These are phyloP conservation scores for Limtongia smithiae DNA, from an alignment of 805 yeast genomes.

Conservation along the genomic window DNA sequence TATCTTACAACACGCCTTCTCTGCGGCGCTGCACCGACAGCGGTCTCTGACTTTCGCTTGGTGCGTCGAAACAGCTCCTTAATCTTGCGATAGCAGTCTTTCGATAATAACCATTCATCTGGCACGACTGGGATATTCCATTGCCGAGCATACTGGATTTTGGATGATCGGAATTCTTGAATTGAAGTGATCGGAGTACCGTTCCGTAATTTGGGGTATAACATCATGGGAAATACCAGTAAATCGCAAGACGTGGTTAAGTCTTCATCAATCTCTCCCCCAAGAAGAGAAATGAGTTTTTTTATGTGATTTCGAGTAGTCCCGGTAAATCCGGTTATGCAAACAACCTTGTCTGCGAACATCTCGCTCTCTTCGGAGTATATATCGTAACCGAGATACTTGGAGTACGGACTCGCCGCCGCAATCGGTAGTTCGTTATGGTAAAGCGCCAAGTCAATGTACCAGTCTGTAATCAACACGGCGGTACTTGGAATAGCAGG, in stretches of 20 bases:
- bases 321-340: conserved; percentile 74
- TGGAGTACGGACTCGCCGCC: conserved; percentile 6
- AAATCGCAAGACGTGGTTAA: conserved; percentile 53
- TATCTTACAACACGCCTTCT: background rate
- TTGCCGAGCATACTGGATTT: conserved; percentile 34
- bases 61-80: background rate
- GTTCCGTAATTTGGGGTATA: conserved; percentile 6
- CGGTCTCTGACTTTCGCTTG: background rate
- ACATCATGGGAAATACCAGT: conserved; percentile 40
- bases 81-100: background rate
- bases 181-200: conserved; percentile 2
- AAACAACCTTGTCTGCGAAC: conserved; percentile 39
- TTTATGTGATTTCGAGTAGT: conserved; percentile 68
- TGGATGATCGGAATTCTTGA: conserved; percentile 29
- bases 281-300: conserved; percentile 55
- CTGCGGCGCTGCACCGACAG: background rate
- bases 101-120: conserved; percentile 37
- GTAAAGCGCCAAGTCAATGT: conserved; percentile 67
- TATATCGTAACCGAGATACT: conserved; percentile 47
- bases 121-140: conserved; percentile 42
- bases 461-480: conserved; percentile 69
- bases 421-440: conserved; percentile 42
- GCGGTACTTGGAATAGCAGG: conserved; percentile 27
- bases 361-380: conserved; percentile 34
- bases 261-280: conserved; percentile 49